Evolutionary conservation across 2,329 filamentous ascomycete genomes (phyloP), one percentile per base, ranked within the genome.

Genomic region (Venturia aucupariae): DNA sequence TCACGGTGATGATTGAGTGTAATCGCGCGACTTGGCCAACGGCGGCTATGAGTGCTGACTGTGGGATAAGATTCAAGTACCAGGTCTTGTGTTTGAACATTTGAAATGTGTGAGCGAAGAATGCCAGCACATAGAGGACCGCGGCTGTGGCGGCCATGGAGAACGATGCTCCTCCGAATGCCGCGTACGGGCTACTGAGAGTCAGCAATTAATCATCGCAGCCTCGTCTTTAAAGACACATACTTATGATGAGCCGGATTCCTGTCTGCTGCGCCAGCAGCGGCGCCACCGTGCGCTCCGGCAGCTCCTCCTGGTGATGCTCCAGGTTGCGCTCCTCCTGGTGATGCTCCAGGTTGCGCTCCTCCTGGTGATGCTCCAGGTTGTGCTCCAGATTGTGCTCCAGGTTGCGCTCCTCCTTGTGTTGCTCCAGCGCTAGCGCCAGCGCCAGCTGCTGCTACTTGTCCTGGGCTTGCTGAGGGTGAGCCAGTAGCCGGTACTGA

Each of bases 31-130:
- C 22, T 19, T 63, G 24, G 19, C 42, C 24, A 4, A 42, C 22
- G 6, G 30, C 17, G 15, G n/a, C 35, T n/a, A 64, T 24, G 17
- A 64, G 27, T 10, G 44, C 35, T 2, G 55, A 38, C 41, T 64
- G 51, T 39, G 61, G 51, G 8, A 61, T 41, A 41, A 64, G 32
- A 41, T 44, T 46, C 4, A 64, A 51, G 41, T 64, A 64, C 63
- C 63, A 64, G 38, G 54, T 19, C 44, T 57, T 60, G 22, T 54
- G n/a, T 44, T 64, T 64, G 3, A 61, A 41, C 54, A 64, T 60
- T 54, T 64, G 63, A 38, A 60, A 19, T 6, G 55, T 61, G 8
- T 46, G 42, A 6, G 59, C 19, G 27, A 32, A n/a, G 38, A 46
- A 41, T 1, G 51, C 19, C 6, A 64, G 17, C 15, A 61, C 1